These are phyloP conservation scores for Diaporthe helianthi DNA, from an alignment of 2,329 filamentous ascomycete genomes.

Conservation along the genomic window DNA sequence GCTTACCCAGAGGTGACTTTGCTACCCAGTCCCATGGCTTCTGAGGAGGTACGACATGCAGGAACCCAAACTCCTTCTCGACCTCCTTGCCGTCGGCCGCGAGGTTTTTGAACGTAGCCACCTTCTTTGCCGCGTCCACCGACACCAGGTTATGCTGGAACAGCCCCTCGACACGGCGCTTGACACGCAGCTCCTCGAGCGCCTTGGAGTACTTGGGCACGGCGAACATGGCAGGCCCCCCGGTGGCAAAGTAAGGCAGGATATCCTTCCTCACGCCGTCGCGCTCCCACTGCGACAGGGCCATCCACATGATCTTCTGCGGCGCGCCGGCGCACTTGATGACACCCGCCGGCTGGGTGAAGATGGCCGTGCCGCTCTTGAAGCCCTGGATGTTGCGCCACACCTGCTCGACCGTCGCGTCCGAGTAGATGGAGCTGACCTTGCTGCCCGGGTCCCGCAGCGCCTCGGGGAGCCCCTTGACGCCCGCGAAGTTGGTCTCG, in stretches of 20 bases:
- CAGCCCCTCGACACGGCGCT: slow-evolving; percentile 47
- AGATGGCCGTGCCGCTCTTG: slow-evolving; percentile 47
- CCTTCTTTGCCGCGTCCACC: slow-evolving; percentile 43
- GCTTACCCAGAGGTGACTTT: slow-evolving; percentile 42
- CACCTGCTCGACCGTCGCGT: slow-evolving; percentile 45
- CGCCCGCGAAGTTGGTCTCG: slow-evolving; percentile 45
- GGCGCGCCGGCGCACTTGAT: slow-evolving; percentile 50
- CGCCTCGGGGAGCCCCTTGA: slow-evolving; percentile 46
- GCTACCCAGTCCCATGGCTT: slow-evolving; percentile 37
- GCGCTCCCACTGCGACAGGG: slow-evolving; percentile 47
- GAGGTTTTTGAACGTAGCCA: slow-evolving; percentile 44
- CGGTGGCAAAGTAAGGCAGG: slow-evolving; percentile 46
- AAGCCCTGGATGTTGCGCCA: slow-evolving; percentile 46
- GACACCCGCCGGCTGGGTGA: slow-evolving; percentile 48
- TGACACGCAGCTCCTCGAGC: slow-evolving; percentile 44
- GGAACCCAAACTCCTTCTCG: slow-evolving; percentile 44
- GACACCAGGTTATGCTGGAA: slow-evolving; percentile 49
- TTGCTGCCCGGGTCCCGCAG: slow-evolving; percentile 43
- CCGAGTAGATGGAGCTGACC: slow-evolving; percentile 48
- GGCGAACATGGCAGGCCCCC: slow-evolving; percentile 47
- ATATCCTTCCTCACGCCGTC: slow-evolving; percentile 44
- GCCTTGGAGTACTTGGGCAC: slow-evolving; percentile 48
- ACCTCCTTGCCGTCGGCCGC: slow-evolving; percentile 43
- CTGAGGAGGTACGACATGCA: slow-evolving; percentile 46
- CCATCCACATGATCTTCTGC: slow-evolving; percentile 51